phyloP scores from a whole-genome alignment of 2,329 filamentous ascomycete genomes.

The Cladosporium sp. region DNA sequence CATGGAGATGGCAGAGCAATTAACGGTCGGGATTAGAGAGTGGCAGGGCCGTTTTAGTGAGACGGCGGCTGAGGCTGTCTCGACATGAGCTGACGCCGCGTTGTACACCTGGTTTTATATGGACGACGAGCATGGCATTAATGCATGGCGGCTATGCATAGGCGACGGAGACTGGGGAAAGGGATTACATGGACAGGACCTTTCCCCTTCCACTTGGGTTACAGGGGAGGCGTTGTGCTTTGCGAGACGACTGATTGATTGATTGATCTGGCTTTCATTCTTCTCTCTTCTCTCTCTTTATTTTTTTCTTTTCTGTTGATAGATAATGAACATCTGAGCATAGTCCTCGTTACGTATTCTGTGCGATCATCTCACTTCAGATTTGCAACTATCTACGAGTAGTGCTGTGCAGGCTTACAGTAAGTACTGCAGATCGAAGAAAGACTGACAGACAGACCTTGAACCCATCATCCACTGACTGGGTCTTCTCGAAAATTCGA shows the following conservation, averaged over 20 bases:
- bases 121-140: neutral
- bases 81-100: neutral
- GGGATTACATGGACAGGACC: neutral
- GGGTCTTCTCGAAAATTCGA: too few relatives aligned
- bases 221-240: neutral
- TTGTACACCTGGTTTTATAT: neutral
- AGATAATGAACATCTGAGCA: neutral
- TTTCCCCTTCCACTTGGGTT: neutral
- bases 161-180: neutral
- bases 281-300: neutral
- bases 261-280: neutral
- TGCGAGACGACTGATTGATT: neutral
- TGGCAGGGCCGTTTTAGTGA: constrained; percentile 19
- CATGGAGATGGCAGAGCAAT: constrained; percentile 17
- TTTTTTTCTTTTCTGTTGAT: neutral
- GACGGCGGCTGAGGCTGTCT: neutral
- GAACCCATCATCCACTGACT: too few relatives aligned
- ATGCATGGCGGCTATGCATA: neutral
- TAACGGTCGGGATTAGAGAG: constrained; percentile 16
- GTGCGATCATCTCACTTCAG: too few relatives aligned
- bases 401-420: neutral
- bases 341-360: too few relatives aligned
- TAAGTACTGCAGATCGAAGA: too few relatives aligned
- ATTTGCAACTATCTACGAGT: too few relatives aligned
- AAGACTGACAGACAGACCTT: too few relatives aligned